Conservation (phyloP, 2,329 filamentous ascomycete species). For the Delphinella strobiligena region DNA sequence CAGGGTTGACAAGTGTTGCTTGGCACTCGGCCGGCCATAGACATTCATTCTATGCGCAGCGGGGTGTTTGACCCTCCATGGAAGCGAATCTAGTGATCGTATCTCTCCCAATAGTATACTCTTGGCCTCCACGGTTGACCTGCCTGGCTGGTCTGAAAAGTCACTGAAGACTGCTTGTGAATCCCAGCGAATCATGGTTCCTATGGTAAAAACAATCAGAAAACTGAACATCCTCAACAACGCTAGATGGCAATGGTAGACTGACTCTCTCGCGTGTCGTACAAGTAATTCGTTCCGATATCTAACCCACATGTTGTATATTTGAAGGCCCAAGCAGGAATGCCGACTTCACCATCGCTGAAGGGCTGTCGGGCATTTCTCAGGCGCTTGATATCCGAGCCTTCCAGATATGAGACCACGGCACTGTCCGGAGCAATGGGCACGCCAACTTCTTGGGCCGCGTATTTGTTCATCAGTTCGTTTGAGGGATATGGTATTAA, state of each 20-base stretch:
- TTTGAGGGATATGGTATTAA: constrained; percentile 7
- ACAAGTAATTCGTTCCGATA: constrained; percentile 6
- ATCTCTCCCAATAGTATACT: constrained; percentile 3
- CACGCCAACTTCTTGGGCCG: constrained; percentile 5
- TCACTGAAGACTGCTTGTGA: constrained; percentile 3
- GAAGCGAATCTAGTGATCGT: constrained; percentile 6
- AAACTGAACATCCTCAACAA: too few species aligned
- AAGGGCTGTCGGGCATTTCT: constrained; percentile 5
- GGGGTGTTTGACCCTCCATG: constrained; percentile 5
- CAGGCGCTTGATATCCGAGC: constrained; percentile 4
- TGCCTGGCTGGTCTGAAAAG: constrained; percentile 3
- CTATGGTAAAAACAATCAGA: background rate
- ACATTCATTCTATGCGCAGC: constrained; percentile 1
- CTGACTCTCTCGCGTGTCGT: constrained; percentile 8
- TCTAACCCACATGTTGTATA: constrained; percentile 4
- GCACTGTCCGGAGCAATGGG: constrained; percentile 7
- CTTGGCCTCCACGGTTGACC: background rate
- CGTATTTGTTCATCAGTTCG: constrained; percentile 2
- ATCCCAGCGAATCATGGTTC: constrained; percentile 4
- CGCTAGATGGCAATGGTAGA: background rate
- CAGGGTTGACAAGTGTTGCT: background rate
- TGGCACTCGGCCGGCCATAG: constrained; percentile 3
- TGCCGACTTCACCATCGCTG: constrained; percentile 3
- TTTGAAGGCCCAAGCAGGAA: constrained; percentile 8
- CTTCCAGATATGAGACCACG: constrained; percentile 7